Base-by-base conservation (phyloP, 2,329 filamentous ascomycete genomes). In the Colletotrichum acutatum region DNA sequence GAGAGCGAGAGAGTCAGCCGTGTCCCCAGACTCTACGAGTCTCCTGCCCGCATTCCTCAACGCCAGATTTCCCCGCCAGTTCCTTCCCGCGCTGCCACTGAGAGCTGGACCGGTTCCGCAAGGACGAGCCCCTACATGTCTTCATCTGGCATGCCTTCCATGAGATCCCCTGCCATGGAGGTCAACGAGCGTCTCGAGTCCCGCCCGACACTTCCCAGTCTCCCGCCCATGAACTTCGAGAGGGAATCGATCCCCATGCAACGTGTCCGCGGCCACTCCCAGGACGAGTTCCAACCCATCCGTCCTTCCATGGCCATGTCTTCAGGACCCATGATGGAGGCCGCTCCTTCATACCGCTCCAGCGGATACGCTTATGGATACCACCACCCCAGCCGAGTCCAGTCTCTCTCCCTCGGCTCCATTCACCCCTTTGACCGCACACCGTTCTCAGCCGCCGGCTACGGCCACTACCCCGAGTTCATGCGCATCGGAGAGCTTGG, bases 21-120 rank as follows among this genome's bases (percentile, higher is more conserved):
- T 54, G 80, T 88, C 16, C 87, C 88, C 32, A 83, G 88, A 49
- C 79, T 86, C 37, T 88, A 86, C 76, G 80, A 80, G 59, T 82
- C 80, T 75, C 80, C 83, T 6, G 80, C 79, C 60, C 78, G 76
- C 60, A 76, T 76, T 70, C 78, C 75, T 14, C 76, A 78, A 37
- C 79, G 80, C 34, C 81, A 82, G 16, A 78, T 81, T 28, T 86
- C 85, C 37, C 83, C 85, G 24, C 77, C 78, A 58, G 32, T 76
- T 68, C 53, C 78, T 57, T 67, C 74, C 58, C 76, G 77, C 62
- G 75, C 77, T 42, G 74, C 78, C 19, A 76, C 78, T 30, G 83
- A 84, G 54, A 79, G 76, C 57, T 86, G 85, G 85, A 60, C 75
- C 24, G 77, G 78, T 49, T 76, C 80, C 28, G 76, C 80, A 62